A percentile compares a stretch with the other conserved stretches of the same genome.
These are phyloP conservation scores for Euphorbia corollata DNA, from an alignment of 441 rosid genomes.

Conservation along the genomic window DNA sequence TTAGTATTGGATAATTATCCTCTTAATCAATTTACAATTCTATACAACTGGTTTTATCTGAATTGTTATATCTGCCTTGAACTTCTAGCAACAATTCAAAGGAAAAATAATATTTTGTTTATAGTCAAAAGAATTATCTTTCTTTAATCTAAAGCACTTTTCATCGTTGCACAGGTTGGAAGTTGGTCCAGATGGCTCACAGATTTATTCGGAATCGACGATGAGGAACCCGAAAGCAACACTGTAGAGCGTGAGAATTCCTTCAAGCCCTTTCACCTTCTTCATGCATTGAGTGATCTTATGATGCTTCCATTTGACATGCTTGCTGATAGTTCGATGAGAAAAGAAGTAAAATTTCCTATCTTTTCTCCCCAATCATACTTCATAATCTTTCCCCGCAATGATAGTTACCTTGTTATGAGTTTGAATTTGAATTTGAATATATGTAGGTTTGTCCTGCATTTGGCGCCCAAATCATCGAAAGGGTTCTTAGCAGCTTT, in stretches of 20 bases:
- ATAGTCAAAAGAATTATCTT: background rate
- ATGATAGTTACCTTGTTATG: background rate
- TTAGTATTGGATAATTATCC: slow-evolving; percentile 28
- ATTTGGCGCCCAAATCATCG: slow-evolving; percentile 52
- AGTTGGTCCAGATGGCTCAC: slow-evolving; percentile 93
- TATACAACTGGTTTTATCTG: background rate
- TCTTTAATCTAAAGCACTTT: slow-evolving; percentile 16
- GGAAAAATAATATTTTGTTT: background rate
- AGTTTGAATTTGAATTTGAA: slow-evolving; percentile 13
- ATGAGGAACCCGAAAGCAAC: slow-evolving; percentile 31
- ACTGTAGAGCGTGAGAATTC: slow-evolving; percentile 32
- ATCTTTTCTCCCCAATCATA: background rate
- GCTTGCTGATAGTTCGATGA: slow-evolving; percentile 59
- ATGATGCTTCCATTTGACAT: slow-evolving; percentile 97
- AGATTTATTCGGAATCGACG: slow-evolving; percentile 71
- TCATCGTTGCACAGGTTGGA: slow-evolving; percentile 49
- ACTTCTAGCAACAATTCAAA: background rate
- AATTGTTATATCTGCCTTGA: background rate
- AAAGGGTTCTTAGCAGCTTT: slow-evolving; percentile 60
- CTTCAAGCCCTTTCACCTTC: slow-evolving; percentile 61
- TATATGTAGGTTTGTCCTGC: slow-evolving; percentile 67
- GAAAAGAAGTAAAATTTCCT: slow-evolving; percentile 58
- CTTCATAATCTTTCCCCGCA: background rate
- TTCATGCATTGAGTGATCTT: slow-evolving; percentile 81
- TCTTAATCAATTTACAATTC: background rate